Evolutionary conservation across 768 basidiomycete genomes (phyloP).

Genomic region (Crucibulum laeve): DNA sequence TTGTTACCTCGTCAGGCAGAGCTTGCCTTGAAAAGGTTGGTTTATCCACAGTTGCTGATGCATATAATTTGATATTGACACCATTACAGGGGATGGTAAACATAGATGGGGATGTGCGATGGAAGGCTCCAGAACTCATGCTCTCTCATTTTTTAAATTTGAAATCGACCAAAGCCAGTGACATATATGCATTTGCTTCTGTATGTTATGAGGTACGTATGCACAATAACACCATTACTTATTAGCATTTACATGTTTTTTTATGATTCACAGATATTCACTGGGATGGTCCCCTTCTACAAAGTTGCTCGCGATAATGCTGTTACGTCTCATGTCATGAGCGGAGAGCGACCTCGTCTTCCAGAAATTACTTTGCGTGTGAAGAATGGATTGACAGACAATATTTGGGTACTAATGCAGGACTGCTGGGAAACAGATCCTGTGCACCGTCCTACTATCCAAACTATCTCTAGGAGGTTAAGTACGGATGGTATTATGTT

Average conservation of each 20-base stretch:
- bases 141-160: not conserved
- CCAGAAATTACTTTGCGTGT: too few relatives aligned
- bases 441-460: too few relatives aligned
- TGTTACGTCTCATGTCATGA: not conserved
- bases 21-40: not conserved
- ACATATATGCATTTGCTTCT: conserved; percentile 7
- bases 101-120: not conserved
- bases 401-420: too few relatives aligned
- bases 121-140: not conserved
- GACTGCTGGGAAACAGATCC: too few relatives aligned
- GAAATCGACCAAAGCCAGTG: conserved; percentile 1
- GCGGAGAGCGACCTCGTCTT: not conserved
- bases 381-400: too few relatives aligned
- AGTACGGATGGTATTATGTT: too few relatives aligned
- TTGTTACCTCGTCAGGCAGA: not conserved
- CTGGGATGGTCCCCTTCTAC: not conserved
- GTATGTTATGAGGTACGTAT: conserved; percentile 9
- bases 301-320: not conserved
- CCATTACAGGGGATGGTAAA: not conserved
- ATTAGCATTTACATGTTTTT: not conserved
- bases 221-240: not conserved
- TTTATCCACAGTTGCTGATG: not conserved
- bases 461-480: too few relatives aligned
- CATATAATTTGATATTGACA: not conserved
- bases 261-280: not conserved